Base-by-base conservation (phyloP, 2,329 filamentous ascomycete genomes). In the Calonectria leucothoes region DNA sequence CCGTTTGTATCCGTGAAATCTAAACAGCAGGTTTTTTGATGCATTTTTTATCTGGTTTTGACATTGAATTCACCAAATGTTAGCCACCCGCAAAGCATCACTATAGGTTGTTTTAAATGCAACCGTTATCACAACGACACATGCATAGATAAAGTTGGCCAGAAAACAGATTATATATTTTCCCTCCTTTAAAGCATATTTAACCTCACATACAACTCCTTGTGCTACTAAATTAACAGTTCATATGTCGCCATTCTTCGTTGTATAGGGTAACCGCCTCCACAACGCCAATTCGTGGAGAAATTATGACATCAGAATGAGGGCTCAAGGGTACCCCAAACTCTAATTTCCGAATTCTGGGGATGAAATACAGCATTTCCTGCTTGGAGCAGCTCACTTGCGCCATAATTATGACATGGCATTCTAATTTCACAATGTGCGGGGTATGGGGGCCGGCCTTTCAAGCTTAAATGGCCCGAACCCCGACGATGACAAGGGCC, bases 231-330 rank as follows among this genome's bases (percentile, higher is more conserved):
- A n/a, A n/a, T n/a, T n/a, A n/a, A n/a, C n/a, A n/a, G n/a, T n/a
- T n/a, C n/a, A n/a, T n/a, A n/a, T n/a, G n/a, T n/a, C n/a, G 6
- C 17, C 23, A 15, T 3, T 7, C 23, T 17, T 4, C 7, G n/a
- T 29, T 20, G 6, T n/a, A 6, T 64, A 64, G 37, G 59, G 59
- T 64, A 64, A 8, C 37, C 5, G 2, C 12, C 25, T 17, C 8
- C 49, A n/a, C n/a, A n/a, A n/a, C 25, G 49, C 15, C 48, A 65
- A 70, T 70, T 70, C 57, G 67, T 70, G 67, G 67, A 70, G 67
- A 70, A 70, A 70, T 37, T 10, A 45, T 17, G 25, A 31, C 45
- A 45, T 35, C 39, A 63, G 42, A 27, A 29, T 35, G 39, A 48
- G 61, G 23, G 6, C 10, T 23, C 29, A 23, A 25, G 57, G 48